Base-by-base conservation (phyloP, 192 early-diverging fungal genomes). In the Rhizoclosmatium globosum region DNA sequence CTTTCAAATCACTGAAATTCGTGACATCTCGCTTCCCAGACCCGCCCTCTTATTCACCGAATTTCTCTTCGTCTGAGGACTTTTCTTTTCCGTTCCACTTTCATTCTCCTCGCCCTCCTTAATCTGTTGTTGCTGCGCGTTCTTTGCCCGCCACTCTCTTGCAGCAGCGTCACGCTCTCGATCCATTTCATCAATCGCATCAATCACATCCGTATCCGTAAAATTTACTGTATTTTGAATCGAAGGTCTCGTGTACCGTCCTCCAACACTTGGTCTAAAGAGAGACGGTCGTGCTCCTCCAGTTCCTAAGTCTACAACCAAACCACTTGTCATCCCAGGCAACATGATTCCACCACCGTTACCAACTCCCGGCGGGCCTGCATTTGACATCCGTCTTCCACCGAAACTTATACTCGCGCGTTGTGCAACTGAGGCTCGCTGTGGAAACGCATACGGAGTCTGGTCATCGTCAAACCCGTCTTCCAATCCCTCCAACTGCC, bases 131-230 rank as follows among this genome's bases (percentile, higher is more conserved):
- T 39, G 19, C 23, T 39, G 60, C 23, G 7, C 21, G 19, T 62
- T 62, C 21, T 62, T 62, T 6, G 38, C 60, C 15, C 60, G 19
- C 60, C 60, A 62, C 21, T 62, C 15, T 23, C 21, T 62, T 62
- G 60, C 60, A 7, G 7, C 21, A 0, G 6, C 38, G 0, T 62
- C 60, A 7, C 60, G 60, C 38, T 23, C 23, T 7, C 60, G 60
- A 19, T 62, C 60, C 60, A 62, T 31, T 31, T 62, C 21, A 19
- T 62, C 60, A 62, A 62, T 62, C 60, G 6, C 50, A 13, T 53
- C 50, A 53, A 53, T 13, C 31, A 31, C 31, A 31, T 31, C 31
- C 31, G 31, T 0, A 1, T 53, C 50, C 17, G 50, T 53, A 0
- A 53, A 17, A 53, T 53, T 53, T 0, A 31, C 31, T 53, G 50